phyloP scores from a whole-genome alignment of 139 green algal species.

The Ettlia oleoabundans region DNA sequence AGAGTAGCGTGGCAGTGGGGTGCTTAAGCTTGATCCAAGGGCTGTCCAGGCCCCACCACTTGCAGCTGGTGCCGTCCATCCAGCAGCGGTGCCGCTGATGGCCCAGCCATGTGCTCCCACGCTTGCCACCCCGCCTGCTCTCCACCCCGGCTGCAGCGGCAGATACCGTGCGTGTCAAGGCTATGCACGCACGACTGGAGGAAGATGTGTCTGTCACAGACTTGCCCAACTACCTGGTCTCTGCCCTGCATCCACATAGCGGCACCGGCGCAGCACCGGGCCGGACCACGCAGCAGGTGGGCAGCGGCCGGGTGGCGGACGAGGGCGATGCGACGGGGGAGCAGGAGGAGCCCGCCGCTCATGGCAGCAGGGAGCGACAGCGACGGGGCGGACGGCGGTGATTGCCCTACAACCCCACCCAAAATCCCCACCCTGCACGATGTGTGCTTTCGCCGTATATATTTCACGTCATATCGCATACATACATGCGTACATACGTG shows the following conservation, averaged over 20 bases:
- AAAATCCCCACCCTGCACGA: neutral
- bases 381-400: slow-evolving; percentile 1
- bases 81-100: too few relatives aligned
- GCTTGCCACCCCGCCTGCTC: neutral
- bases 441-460: too few relatives aligned
- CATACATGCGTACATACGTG: too few relatives aligned
- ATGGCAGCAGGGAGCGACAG: slow-evolving; percentile 17
- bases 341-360: slow-evolving; percentile 4
- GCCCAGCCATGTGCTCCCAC: too few relatives aligned
- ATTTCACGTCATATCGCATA: too few relatives aligned
- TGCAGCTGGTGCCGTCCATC: too few relatives aligned
- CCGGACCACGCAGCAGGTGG: neutral
- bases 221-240: slow-evolving; percentile 51
- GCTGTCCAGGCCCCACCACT: neutral
- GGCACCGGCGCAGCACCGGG: neutral
- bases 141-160: slow-evolving; percentile 3
- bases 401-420: neutral
- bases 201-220: slow-evolving; percentile 59
- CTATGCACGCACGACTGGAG: slow-evolving; percentile 55
- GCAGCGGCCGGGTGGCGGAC: neutral
- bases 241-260: slow-evolving; percentile 32
- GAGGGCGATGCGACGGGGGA: neutral
- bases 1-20: too few relatives aligned
- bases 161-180: slow-evolving; percentile 65
- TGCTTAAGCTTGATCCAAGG: too few relatives aligned